Evolutionary conservation across 2,329 filamentous ascomycete genomes (phyloP).

Genomic region (Penicillium sp.): DNA sequence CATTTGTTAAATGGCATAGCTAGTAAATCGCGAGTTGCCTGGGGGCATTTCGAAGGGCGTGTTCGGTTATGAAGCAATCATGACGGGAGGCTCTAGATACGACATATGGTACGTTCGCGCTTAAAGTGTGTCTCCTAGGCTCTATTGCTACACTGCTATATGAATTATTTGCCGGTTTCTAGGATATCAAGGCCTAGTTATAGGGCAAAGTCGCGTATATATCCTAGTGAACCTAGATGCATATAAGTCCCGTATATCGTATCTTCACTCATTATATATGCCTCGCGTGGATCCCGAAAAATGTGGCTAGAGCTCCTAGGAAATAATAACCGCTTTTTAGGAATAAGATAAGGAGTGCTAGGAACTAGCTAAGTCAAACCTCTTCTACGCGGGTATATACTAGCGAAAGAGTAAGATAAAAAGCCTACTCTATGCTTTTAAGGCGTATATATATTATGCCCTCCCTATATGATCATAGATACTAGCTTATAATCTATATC

Average conservation of each 20-base stretch:
- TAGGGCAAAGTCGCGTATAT: background rate
- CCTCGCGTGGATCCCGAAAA: no score
- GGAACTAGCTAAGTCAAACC: background rate
- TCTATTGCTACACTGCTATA: background rate
- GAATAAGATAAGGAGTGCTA: no score
- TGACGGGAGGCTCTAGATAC: background rate
- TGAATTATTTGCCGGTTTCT: no score
- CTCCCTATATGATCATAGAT: no score
- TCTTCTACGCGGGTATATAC: background rate
- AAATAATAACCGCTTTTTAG: no score
- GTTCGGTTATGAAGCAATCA: background rate
- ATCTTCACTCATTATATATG: no score
- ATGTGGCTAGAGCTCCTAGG: no score
- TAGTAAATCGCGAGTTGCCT: background rate
- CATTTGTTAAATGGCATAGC: background rate
- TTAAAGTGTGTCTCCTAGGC: background rate
- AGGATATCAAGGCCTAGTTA: background rate
- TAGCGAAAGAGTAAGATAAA: background rate
- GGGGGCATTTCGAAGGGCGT: background rate
- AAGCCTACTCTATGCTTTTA: background rate
- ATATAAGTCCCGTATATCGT: background rate
- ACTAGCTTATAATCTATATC: no score
- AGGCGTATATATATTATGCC: no score
- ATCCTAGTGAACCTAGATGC: background rate
- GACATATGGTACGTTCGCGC: background rate